Evolutionary conservation across 768 basidiomycete species (phyloP), one percentile per base, ranked within the genome.

Genomic region (Lactarius sp.): DNA sequence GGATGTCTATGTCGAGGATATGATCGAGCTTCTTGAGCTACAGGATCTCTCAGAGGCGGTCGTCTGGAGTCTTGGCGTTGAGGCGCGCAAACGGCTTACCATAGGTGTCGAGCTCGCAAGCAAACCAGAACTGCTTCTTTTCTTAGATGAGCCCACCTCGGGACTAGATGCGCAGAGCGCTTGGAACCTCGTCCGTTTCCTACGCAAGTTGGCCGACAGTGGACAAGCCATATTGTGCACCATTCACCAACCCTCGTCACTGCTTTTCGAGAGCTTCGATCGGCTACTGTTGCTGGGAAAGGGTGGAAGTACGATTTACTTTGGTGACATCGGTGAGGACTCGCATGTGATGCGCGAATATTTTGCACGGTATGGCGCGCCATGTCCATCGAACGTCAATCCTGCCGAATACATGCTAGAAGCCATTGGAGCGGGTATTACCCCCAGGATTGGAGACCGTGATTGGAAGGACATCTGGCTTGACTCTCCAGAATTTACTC

Each of bases 191-290:
- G 83, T 92, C 41, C 86, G 88, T 50, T 92, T 94, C 83, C 73
- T 94, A 54, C 79, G 87, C 10, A 92, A 93, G 71, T 83, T 94
- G 52, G 91, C 92, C 12, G 86, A 90, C 69, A 84, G 85, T 69
- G 93, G 93, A 12, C 92, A 94, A 70, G 89, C 90, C 44, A 94
- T 95, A 68, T 80, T 95, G n/a, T 94, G 92, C 75, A 95, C 90
- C 4, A 93, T 94, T 66, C 92, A 93, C 66, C 92, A 94, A 68
- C 92, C 92, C 3, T 92, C 90, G 3, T 85, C 90, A 3, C 79
- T 93, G 22, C 77, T 96, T 1, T 95, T 96, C 75, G 88, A 93
- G 74, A 86, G 86, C 69, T 95, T 97, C 69, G 94, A 89, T 70
- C 81, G 85, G 47, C 74, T 88, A 46, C 71, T 90, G 33, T 75